phyloP scores from a whole-genome alignment of 345 rosid genomes.

The Acer campestre region DNA sequence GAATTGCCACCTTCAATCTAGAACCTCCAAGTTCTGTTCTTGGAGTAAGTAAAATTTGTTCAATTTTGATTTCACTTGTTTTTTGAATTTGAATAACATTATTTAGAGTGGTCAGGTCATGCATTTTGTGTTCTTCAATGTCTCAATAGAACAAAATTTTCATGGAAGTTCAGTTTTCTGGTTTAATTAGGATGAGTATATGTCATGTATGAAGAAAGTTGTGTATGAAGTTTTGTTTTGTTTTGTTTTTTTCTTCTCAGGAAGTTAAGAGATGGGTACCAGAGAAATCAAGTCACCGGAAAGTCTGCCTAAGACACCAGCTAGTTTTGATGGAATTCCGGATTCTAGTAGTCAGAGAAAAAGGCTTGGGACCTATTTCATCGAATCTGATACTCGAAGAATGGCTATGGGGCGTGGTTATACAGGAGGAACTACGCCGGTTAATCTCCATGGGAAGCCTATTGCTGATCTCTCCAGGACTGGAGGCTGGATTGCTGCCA shows the following conservation, averaged over 20 bases:
- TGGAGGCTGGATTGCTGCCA: slow-evolving; percentile 91
- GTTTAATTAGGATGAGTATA: slow-evolving; percentile 1
- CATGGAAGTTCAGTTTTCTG: background rate
- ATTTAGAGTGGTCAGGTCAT: background rate
- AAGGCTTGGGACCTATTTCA: slow-evolving; percentile 64
- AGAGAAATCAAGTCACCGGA: slow-evolving; percentile 65
- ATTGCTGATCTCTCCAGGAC: slow-evolving; percentile 79
- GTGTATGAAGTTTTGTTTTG: background rate
- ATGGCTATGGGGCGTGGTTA: slow-evolving; percentile 81
- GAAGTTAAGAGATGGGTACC: slow-evolving; percentile 43
- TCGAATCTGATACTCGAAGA: slow-evolving; percentile 82
- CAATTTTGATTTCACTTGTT: background rate
- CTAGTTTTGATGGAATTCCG: slow-evolving; percentile 29
- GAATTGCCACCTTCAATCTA: background rate
- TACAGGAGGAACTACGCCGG: slow-evolving; percentile 85
- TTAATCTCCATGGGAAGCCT: slow-evolving; percentile 78
- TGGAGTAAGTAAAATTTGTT: slow-evolving; percentile 4
- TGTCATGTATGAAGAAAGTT: background rate
- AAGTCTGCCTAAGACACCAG: slow-evolving; percentile 41
- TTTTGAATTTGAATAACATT: background rate
- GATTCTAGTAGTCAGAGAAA: slow-evolving; percentile 48
- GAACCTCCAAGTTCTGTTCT: background rate
- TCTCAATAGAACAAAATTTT: background rate
- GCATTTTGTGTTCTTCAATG: background rate
- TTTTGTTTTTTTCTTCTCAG: slow-evolving; percentile 6